Evolutionary conservation across 345 rosid genomes (phyloP).

Genomic region (Gossypioides kirkii): DNA sequence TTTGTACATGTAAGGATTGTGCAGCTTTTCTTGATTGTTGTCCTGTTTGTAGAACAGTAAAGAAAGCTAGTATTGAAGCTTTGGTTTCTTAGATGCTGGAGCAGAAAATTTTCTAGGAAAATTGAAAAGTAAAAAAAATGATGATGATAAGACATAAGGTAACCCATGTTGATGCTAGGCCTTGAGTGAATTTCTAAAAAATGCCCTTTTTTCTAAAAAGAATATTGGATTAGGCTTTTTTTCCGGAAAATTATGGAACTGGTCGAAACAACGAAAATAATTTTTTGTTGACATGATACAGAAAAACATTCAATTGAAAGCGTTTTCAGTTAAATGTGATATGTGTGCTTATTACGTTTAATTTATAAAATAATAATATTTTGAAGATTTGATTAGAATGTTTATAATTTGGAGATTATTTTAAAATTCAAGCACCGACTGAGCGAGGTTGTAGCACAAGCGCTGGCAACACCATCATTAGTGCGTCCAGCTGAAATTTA

Average conservation of each 20-base stretch:
- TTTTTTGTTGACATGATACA: no score
- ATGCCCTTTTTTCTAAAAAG: no score
- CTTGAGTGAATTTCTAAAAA: no score
- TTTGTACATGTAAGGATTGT: conserved; percentile 66
- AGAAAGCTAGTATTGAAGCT: conserved; percentile 75
- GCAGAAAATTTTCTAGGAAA: conserved; percentile 27
- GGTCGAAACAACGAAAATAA: no score
- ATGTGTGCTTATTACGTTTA: no score
- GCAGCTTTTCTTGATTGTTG: conserved; percentile 53
- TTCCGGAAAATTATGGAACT: no score
- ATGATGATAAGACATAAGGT: not conserved
- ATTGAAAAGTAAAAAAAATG: not conserved
- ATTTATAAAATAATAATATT: no score
- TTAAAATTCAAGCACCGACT: conserved; percentile 44
- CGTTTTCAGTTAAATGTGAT: no score
- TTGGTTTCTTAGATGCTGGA: conserved; percentile 32
- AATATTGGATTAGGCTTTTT: no score
- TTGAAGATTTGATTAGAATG: no score
- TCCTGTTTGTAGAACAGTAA: conserved; percentile 60
- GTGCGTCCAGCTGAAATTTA: conserved; percentile 88
- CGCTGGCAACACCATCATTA: conserved; percentile 91
- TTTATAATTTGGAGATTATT: no score
- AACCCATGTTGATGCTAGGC: not conserved
- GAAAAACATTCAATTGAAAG: no score
- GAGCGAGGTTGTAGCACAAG: conserved; percentile 80